Conservation (phyloP, 1,284 basidiomycete genomes). For the Agroathelia rolfsii region DNA sequence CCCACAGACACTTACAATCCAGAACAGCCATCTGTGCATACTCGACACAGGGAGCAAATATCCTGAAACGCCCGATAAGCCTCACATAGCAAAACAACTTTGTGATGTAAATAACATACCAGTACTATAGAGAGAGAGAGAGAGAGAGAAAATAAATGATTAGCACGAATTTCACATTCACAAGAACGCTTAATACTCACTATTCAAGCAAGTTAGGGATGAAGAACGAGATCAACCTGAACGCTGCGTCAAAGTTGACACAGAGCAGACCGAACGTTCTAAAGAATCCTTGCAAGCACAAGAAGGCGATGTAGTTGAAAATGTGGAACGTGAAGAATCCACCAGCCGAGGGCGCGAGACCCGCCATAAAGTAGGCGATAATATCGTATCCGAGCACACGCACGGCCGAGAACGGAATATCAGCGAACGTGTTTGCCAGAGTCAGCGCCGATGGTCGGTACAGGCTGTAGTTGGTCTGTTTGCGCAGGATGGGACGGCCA, state of each 20-base stretch:
- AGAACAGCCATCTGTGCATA: conserved; percentile 87
- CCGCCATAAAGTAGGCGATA: conserved; percentile 70
- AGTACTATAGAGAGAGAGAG: too few species aligned
- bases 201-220: conserved; percentile 40
- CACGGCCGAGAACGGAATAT: conserved; percentile 64
- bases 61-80: too few species aligned
- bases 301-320: conserved; percentile 49
- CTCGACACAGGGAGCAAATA: conserved; percentile 65
- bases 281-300: conserved; percentile 70
- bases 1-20: conserved; percentile 48
- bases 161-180: too few species aligned
- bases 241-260: conserved; percentile 55
- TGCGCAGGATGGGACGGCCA: conserved; percentile 65
- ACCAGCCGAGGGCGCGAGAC: conserved; percentile 48
- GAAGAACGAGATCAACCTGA: conserved; percentile 52
- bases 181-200: too few species aligned
- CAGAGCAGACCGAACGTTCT: conserved; percentile 58
- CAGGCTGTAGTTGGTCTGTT: conserved; percentile 70
- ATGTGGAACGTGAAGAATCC: conserved; percentile 69
- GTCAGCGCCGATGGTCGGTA: conserved; percentile 72
- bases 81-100: too few species aligned
- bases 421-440: conserved; percentile 66
- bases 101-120: too few species aligned
- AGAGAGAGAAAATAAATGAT: too few species aligned
- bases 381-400: conserved; percentile 59